These are phyloP conservation scores for Citropsis articulata DNA, from an alignment of 345 rosid species.

Conservation along the genomic window DNA sequence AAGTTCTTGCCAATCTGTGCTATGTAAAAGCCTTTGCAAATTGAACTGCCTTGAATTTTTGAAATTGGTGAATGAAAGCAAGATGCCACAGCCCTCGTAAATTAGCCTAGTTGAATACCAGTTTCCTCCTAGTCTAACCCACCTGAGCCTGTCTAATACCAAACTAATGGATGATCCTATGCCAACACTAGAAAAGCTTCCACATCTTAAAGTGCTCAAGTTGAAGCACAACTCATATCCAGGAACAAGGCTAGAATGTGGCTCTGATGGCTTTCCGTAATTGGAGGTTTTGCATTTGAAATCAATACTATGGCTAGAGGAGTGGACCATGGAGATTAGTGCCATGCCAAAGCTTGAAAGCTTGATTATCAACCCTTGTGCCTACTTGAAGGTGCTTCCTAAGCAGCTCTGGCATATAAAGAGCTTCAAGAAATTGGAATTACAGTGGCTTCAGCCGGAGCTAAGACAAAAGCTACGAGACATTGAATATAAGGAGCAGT, in stretches of 20 bases:
- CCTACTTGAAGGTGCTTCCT: not conserved
- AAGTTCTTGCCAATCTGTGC: not conserved
- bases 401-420: not conserved
- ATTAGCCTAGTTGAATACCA: not conserved
- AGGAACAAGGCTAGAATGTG: not conserved
- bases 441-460: not conserved
- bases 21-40: not conserved
- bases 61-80: not conserved
- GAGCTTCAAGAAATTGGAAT: not conserved
- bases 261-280: not conserved
- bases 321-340: not conserved
- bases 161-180: not conserved
- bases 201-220: not conserved
- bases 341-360: not conserved
- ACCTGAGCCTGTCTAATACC: not conserved
- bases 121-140: not conserved
- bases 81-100: not conserved
- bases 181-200: not conserved
- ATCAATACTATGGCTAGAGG: slow-evolving; percentile 5
- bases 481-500: not conserved
- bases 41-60: not conserved
- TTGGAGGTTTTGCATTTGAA: not conserved
- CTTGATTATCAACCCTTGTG: not conserved
- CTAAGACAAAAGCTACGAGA: not conserved
- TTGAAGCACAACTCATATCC: not conserved